Evolutionary conservation across 352 stramenopile species (phyloP).

Genomic region (Pythium scleroteichum): DNA sequence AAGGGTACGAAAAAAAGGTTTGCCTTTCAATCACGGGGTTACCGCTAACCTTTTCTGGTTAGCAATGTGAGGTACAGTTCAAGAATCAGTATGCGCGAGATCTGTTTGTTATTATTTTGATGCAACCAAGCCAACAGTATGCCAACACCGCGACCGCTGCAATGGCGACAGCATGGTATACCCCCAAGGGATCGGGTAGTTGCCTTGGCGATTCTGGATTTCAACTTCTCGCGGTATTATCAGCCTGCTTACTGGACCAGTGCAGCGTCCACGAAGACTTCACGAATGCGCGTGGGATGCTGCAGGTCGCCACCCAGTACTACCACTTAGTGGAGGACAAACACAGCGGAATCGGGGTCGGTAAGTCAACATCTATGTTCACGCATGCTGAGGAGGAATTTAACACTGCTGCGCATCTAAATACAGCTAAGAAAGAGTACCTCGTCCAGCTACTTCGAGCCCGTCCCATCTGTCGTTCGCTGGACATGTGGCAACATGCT

Average conservation of each 20-base stretch:
- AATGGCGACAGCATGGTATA: slow-evolving; percentile 58
- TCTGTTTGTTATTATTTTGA: slow-evolving; percentile 84
- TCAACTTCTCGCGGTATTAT: slow-evolving; percentile 53
- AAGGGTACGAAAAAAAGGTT: slow-evolving; percentile 36
- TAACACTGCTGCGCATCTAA: background rate
- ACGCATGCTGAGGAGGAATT: background rate
- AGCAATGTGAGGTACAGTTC: slow-evolving; percentile 66
- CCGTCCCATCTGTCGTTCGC: slow-evolving; percentile 69
- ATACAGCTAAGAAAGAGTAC: slow-evolving; percentile 78
- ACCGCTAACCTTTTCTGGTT: too few relatives aligned
- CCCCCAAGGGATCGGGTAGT: slow-evolving; percentile 79
- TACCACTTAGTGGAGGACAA: slow-evolving; percentile 83
- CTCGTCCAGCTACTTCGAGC: slow-evolving; percentile 58
- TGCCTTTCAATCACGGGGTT: too few relatives aligned
- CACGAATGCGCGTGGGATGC: slow-evolving; percentile 71
- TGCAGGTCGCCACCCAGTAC: slow-evolving; percentile 80
- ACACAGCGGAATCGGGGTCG: slow-evolving; percentile 68
- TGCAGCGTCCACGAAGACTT: slow-evolving; percentile 80
- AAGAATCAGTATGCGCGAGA: slow-evolving; percentile 73
- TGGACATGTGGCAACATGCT: slow-evolving; percentile 86
- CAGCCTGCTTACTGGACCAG: slow-evolving; percentile 69
- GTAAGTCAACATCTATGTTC: slow-evolving; percentile 32
- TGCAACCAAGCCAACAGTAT: slow-evolving; percentile 81
- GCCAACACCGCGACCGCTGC: slow-evolving; percentile 39
- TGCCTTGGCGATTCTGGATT: slow-evolving; percentile 77